Base-by-base conservation (phyloP, 441 rosid genomes). In the Arabidopsis lyrata region DNA sequence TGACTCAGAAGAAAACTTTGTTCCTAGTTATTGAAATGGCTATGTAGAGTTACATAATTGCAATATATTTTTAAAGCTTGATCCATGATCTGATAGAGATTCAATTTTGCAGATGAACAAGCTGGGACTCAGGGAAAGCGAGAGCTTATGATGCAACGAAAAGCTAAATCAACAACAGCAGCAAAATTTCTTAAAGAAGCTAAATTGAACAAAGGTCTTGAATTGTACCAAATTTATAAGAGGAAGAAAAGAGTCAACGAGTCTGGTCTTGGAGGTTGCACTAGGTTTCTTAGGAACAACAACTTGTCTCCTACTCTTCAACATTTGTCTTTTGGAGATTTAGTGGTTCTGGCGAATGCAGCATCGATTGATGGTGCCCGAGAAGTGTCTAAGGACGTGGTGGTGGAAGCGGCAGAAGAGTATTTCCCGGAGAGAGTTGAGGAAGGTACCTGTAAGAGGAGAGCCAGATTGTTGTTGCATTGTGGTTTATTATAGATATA, bases 181-280 rank as follows among this genome's bases (percentile, higher is more conserved):
- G 0, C 20, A 18, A 18, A 18, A 18, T 18, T 18, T 45, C 22
- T 45, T 45, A 45, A 45, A 45, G 50, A 45, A n/a, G 50, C 50
- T 45, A 45, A 6, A 45, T 45, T 45, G 56, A 52, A 52, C 27
- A 57, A 10, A 60, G 34, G 64, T 38, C 34, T 59, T 59, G 47
- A 38, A 3, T 1, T 38, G 18, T 18, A 58, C 63, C 0, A 39
- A 22, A 0, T 16, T 12, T 39, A 12, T 60, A 39, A 39, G n/a
- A 39, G 44, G 44, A 39, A 39, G 13, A 13, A 60, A 6, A 39
- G 49, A 60, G 49, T 3, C 32, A 38, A 38, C n/a, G 47, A 59
- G 47, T 59, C 18, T 13, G 6, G 32, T 55, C 48, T 60, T 27
- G 20, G 50, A 15, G 50, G 18, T 45, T 45, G 50, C 50, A 45